Base-by-base conservation (phyloP, 768 basidiomycete species). In the Pisolithus orientalis region DNA sequence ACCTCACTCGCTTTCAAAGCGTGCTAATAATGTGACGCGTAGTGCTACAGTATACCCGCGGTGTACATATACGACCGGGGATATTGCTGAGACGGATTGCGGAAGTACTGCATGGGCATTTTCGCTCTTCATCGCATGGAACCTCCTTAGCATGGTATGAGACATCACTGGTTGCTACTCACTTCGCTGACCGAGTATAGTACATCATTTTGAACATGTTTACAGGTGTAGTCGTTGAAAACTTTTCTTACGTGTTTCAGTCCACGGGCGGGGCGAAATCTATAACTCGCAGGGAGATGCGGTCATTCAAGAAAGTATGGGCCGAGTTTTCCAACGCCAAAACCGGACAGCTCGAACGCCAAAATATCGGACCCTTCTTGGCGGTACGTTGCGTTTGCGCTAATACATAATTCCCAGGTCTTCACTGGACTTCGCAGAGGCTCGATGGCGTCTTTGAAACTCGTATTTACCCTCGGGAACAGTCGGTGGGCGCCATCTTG, bases 191-290 rank as follows among this genome's bases (percentile, higher is more conserved):
- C 53, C 25, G 37, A 14, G 34, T 27, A 5, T 64, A 94, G 94
- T 96, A 94, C 67, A 94, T 97, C 61, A 94, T 97, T 67, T 80
- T 89, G 57, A 96, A 95, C 70, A 83, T 96, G 84, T 94, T 94
- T 66, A 94, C 91, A 69, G 91, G 90, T 87, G 90, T 94, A 55
- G 86, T 95, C 50, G 94, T 95, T 59, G 87, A 97, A 69, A 94
- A 87, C 63, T 97, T 98, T 69, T 90, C 91, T 17, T 96, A 94
- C 66, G 90, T 96, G 7, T 95, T 93, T 71, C 91, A 94, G 69
- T 79, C 85, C 31, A 84, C 88, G 9, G 83, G 86, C 5, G 84
- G 85, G n/a, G 82, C 87, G 16, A 88, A 81, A 56, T 82, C 84
- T 0, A 84, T 98, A 48, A 88, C 85, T 17, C 79, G 95, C 47